Percentiles rank a stretch among this genome's conserved stretches.
These are phyloP conservation scores for Cardamine occulta DNA, from an alignment of 345 rosid genomes.

Conservation along the genomic window DNA sequence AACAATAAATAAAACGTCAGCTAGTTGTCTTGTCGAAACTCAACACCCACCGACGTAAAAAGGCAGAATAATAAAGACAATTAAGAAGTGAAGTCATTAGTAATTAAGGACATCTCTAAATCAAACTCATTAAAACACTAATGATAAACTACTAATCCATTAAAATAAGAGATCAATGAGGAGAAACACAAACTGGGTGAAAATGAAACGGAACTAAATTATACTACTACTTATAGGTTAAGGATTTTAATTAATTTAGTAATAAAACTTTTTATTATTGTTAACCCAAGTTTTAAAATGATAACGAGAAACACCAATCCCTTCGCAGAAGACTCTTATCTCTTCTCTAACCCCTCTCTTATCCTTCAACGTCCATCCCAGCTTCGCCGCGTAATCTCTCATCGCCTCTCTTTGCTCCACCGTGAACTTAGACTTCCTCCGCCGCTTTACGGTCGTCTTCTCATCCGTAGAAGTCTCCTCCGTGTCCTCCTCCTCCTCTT, in stretches of 20 bases:
- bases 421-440: conserved; percentile 49
- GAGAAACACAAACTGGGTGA: background rate
- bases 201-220: conserved; percentile 24
- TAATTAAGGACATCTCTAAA: conserved; percentile 7
- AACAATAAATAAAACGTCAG: conserved; percentile 36
- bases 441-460: conserved; percentile 18
- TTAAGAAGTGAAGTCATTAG: conserved; percentile 3
- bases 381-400: conserved; percentile 44
- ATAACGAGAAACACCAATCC: conserved; percentile 48
- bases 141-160: conserved; percentile 10
- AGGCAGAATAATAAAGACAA: background rate
- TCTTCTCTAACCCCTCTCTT: conserved; percentile 43
- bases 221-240: background rate
- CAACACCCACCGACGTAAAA: conserved; percentile 39
- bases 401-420: conserved; percentile 45
- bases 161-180: background rate
- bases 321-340: conserved; percentile 46
- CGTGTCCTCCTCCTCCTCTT: conserved; percentile 18
- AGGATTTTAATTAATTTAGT: conserved; percentile 15
- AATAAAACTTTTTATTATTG: conserved; percentile 47
- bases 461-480: conserved; percentile 44
- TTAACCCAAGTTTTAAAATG: conserved; percentile 52
- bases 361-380: conserved; percentile 51
- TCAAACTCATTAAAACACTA: conserved; percentile 15
- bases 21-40: conserved; percentile 41